phyloP scores from a whole-genome alignment of 768 basidiomycete species.

The Coprinopsis marcescibilis region DNA sequence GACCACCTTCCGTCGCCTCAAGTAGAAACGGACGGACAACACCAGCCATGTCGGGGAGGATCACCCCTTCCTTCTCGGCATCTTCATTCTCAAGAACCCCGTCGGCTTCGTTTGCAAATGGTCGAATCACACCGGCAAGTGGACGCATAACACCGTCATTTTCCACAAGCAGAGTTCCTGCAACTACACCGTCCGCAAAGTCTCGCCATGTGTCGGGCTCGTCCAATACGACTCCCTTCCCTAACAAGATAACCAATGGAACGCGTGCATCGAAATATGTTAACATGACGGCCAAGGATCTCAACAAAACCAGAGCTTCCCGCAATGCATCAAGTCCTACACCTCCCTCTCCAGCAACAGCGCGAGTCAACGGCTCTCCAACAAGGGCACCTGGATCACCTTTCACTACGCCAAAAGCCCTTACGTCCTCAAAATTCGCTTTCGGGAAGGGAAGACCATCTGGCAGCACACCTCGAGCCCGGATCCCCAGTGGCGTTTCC shows the following conservation, averaged over 20 bases:
- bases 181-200: conserved; percentile 31
- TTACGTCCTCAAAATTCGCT: conserved; percentile 23
- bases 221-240: conserved; percentile 25
- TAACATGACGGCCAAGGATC: conserved; percentile 78
- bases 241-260: conserved; percentile 64
- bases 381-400: conserved; percentile 53
- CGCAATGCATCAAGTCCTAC: conserved; percentile 21
- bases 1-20: conserved; percentile 80
- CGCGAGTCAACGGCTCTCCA: conserved; percentile 34
- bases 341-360: conserved; percentile 15
- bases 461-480: conserved; percentile 53
- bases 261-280: conserved; percentile 83
- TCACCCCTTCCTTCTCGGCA: conserved; percentile 41
- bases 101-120: conserved; percentile 32
- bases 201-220: conserved; percentile 24
- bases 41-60: conserved; percentile 48
- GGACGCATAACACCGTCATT: conserved; percentile 48
- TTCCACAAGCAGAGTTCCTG: conserved; percentile 32
- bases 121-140: conserved; percentile 36
- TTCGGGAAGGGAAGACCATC: conserved; percentile 29
- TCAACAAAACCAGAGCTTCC: conserved; percentile 30
- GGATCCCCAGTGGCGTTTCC: conserved; percentile 66
- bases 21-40: conserved; percentile 57
- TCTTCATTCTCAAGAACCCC: conserved; percentile 27
- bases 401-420: conserved; percentile 63